These are phyloP conservation scores for Metarhizium album DNA, from an alignment of 2,329 filamentous ascomycete species.

Conservation along the genomic window DNA sequence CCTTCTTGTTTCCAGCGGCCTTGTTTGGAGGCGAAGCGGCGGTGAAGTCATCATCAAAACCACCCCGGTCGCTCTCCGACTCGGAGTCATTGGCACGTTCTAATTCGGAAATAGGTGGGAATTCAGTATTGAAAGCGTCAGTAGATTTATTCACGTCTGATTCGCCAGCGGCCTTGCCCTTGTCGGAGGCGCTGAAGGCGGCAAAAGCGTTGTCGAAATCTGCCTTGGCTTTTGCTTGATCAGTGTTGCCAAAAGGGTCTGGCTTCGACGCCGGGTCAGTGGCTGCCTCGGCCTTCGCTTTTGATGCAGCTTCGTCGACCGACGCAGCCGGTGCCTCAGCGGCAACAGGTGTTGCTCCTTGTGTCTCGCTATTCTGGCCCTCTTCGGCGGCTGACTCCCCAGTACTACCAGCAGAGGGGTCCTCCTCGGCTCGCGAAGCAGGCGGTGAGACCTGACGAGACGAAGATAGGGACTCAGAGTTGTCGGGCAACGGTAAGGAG, in stretches of 20 bases:
- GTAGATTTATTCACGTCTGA: conserved; percentile 32
- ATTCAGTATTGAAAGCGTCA: conserved; percentile 60
- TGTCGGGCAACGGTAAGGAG: conserved; percentile 59
- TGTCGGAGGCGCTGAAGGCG: conserved; percentile 51
- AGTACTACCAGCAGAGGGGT: conserved; percentile 23
- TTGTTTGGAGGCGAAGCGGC: conserved; percentile 43
- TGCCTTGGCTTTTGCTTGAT: conserved; percentile 55
- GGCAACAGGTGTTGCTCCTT: conserved; percentile 18
- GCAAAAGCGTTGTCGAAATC: conserved; percentile 83
- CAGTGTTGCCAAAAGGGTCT: conserved; percentile 43
- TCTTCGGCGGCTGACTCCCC: conserved; percentile 12
- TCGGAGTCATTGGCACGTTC: conserved; percentile 77
- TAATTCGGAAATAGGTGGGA: conserved; percentile 86
- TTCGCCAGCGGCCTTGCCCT: conserved; percentile 32
- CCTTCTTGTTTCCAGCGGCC: conserved; percentile 11
- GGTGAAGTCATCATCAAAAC: conserved; percentile 90
- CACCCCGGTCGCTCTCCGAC: conserved; percentile 64
- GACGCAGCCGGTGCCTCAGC: conserved; percentile 13
- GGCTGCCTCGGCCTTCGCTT: conserved; percentile 11
- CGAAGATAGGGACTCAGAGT: conserved; percentile 60
- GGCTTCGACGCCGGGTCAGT: conserved; percentile 10
- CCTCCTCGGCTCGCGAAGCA: conserved; percentile 46
- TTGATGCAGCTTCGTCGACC: conserved; percentile 7
- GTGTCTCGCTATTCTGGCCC: conserved; percentile 13
- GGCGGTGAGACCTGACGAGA: conserved; percentile 71